Conservation (phyloP, 2,329 filamentous ascomycete genomes). For the Trichoderma atrobrunneum region DNA sequence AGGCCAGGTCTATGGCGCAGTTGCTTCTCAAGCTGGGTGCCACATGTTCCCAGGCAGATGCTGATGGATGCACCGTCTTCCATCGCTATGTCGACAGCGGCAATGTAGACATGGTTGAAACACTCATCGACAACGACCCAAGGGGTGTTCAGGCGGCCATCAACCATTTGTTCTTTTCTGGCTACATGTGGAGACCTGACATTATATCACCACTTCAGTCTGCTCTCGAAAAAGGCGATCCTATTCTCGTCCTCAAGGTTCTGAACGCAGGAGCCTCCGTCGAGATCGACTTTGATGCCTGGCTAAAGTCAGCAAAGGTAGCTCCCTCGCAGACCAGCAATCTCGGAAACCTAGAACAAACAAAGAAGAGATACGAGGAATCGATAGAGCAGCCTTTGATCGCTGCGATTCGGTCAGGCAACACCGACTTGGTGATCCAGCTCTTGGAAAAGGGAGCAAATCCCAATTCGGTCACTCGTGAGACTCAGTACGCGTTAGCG, state of each 20-base stretch:
- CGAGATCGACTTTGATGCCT: slow-evolving; percentile 61
- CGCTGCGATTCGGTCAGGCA: slow-evolving; percentile 49
- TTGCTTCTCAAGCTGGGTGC: slow-evolving; percentile 68
- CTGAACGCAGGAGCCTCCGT: slow-evolving; percentile 61
- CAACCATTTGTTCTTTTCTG: slow-evolving; percentile 57
- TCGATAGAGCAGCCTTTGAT: slow-evolving; percentile 64
- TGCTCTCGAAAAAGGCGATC: slow-evolving; percentile 55
- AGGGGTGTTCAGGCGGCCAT: slow-evolving; percentile 61
- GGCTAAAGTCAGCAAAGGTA: slow-evolving; percentile 56
- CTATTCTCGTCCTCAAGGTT: slow-evolving; percentile 55
- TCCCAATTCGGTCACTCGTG: slow-evolving; percentile 55
- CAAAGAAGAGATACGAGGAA: slow-evolving; percentile 47
- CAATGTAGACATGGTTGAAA: slow-evolving; percentile 47
- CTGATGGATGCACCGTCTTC: slow-evolving; percentile 61
- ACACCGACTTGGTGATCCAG: slow-evolving; percentile 48
- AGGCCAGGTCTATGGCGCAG: slow-evolving; percentile 62
- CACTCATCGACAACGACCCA: slow-evolving; percentile 55
- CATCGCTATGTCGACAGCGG: slow-evolving; percentile 59
- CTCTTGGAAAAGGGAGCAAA: slow-evolving; percentile 65
- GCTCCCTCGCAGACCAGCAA: slow-evolving; percentile 35
- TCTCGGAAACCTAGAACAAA: slow-evolving; percentile 44
- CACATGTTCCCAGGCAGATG: slow-evolving; percentile 69
- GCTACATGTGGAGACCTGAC: slow-evolving; percentile 32
- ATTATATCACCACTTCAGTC: slow-evolving; percentile 53
- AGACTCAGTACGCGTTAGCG: slow-evolving; percentile 36